These are phyloP conservation scores for Euphorbia celastroides DNA, from an alignment of 441 rosid genomes.

Conservation along the genomic window DNA sequence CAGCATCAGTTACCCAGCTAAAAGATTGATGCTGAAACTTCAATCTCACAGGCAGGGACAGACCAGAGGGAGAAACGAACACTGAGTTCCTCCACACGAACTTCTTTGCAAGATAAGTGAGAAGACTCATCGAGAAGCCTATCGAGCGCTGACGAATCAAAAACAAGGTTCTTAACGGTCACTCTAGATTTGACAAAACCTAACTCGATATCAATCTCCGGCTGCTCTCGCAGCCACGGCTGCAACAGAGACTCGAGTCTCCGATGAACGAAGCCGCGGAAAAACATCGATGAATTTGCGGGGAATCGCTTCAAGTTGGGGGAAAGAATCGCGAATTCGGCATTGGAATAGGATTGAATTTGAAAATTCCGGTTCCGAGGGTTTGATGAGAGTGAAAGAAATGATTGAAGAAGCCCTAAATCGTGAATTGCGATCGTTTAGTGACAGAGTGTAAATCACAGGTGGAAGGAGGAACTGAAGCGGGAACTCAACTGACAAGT, in stretches of 20 bases:
- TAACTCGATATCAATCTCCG: constrained; percentile 53
- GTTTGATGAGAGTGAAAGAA: constrained; percentile 15
- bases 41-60: constrained; percentile 49
- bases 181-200: constrained; percentile 52
- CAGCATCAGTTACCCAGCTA: constrained; percentile 42
- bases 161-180: constrained; percentile 38
- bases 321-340: constrained; percentile 18
- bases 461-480: neutral
- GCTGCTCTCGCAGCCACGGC: constrained; percentile 64
- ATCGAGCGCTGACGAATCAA: constrained; percentile 51
- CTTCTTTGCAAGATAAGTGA: constrained; percentile 38
- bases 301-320: constrained; percentile 17
- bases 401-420: neutral
- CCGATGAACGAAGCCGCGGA: constrained; percentile 42
- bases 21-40: constrained; percentile 49
- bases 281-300: constrained; percentile 31
- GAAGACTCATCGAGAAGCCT: constrained; percentile 36
- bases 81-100: constrained; percentile 42
- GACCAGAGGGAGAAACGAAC: constrained; percentile 75
- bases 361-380: neutral
- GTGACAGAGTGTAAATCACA: neutral
- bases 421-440: neutral
- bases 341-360: constrained; percentile 15
- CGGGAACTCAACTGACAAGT: constrained; percentile 10
- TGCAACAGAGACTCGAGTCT: constrained; percentile 50